Evolutionary conservation across 2,329 filamentous ascomycete species (phyloP).

Genomic region (Arthrobotrys megalospora): DNA sequence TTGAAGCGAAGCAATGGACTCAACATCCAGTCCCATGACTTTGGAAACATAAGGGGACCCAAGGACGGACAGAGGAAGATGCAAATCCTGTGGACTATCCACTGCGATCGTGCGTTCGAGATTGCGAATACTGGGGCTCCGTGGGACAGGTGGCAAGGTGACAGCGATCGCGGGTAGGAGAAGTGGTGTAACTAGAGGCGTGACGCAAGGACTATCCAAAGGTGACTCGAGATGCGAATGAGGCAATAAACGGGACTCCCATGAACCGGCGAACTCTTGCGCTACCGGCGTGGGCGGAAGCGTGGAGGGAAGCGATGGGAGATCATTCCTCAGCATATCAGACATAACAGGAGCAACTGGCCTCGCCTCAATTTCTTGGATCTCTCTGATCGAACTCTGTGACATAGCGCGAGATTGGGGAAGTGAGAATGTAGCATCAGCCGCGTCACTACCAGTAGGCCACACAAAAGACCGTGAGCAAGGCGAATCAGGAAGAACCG

Average conservation of each 20-base stretch:
- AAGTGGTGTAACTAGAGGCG: not conserved
- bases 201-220: not conserved
- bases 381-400: not conserved
- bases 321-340: not conserved
- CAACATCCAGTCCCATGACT: not conserved
- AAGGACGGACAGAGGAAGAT: conserved; percentile 16
- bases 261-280: not conserved
- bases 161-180: not conserved
- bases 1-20: not conserved
- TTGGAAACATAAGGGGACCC: conserved; percentile 21
- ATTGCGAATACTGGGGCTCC: conserved; percentile 1
- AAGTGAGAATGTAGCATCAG: not conserved
- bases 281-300: conserved; percentile 9
- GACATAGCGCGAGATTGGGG: conserved; percentile 11
- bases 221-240: conserved; percentile 39
- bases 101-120: not conserved
- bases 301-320: conserved; percentile 7
- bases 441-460: not conserved
- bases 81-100: not conserved
- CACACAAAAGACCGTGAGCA: not conserved
- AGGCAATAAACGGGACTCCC: conserved; percentile 9
- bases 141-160: conserved; percentile 19
- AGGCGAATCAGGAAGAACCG: conserved; percentile 1
- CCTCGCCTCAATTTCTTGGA: not conserved
- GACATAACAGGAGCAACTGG: not conserved